These are phyloP conservation scores for Exophiala oligosperma DNA, from an alignment of 2,329 filamentous ascomycete species.

Conservation along the genomic window DNA sequence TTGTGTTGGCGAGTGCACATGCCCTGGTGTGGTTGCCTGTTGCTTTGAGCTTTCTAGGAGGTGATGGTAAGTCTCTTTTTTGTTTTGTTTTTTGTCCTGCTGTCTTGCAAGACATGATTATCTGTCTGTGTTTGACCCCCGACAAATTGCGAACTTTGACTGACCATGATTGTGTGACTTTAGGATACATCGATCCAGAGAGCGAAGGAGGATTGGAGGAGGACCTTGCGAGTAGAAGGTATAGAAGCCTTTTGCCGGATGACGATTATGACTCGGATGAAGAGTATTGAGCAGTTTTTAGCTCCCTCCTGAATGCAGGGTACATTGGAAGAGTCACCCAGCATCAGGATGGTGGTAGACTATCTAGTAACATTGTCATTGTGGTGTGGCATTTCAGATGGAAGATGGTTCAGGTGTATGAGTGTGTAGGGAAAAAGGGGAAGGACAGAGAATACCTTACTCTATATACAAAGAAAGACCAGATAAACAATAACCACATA, in stretches of 20 bases:
- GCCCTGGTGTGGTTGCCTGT: slow-evolving; percentile 91
- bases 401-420: too few relatives aligned
- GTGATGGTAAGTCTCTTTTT: slow-evolving; percentile 58
- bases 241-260: slow-evolving; percentile 74
- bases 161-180: slow-evolving; percentile 1
- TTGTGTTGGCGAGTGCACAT: slow-evolving; percentile 84
- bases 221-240: slow-evolving; percentile 77
- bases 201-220: slow-evolving; percentile 86
- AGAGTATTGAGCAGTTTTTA: not conserved
- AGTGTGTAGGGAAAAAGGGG: too few relatives aligned
- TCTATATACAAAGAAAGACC: too few relatives aligned
- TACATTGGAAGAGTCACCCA: too few relatives aligned
- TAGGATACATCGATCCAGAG: slow-evolving; percentile 81
- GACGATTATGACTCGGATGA: slow-evolving; percentile 75
- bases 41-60: slow-evolving; percentile 79
- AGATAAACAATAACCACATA: too few relatives aligned
- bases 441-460: too few relatives aligned
- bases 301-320: too few relatives aligned
- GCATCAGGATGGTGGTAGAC: too few relatives aligned
- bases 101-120: not conserved
- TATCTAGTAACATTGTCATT: too few relatives aligned
- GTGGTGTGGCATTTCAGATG: too few relatives aligned
- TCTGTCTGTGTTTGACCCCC: too few relatives aligned
- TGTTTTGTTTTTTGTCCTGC: not conserved
- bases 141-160: not conserved